Conservation (phyloP, 768 basidiomycete species). For the Favolaschia claudopus region DNA sequence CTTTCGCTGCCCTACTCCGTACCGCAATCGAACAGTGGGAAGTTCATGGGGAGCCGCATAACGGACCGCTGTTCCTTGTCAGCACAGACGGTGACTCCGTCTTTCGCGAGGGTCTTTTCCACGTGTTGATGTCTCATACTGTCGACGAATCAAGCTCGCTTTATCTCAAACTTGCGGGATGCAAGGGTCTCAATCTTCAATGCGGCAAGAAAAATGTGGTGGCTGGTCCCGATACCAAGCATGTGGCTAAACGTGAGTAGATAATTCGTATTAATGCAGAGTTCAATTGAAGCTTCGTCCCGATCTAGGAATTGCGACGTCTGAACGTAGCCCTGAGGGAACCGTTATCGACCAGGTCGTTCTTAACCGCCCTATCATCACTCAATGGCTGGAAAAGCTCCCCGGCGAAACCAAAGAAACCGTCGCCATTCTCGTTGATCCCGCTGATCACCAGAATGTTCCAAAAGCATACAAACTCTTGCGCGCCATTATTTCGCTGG, state of each 20-base stretch:
- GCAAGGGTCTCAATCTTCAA: slow-evolving; percentile 24
- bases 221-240: background rate
- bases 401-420: background rate
- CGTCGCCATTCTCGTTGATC: background rate
- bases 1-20: background rate
- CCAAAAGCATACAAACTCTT: slow-evolving; percentile 1
- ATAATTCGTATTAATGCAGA: background rate
- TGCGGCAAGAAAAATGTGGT: slow-evolving; percentile 9
- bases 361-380: background rate
- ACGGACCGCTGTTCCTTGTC: slow-evolving; percentile 17
- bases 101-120: slow-evolving; percentile 6
- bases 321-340: background rate
- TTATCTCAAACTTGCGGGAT: slow-evolving; percentile 1
- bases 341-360: background rate
- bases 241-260: background rate
- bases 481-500: background rate
- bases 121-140: background rate
- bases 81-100: slow-evolving; percentile 23
- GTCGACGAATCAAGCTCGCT: background rate
- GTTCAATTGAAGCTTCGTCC: no score
- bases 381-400: background rate
- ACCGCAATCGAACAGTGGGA: background rate
- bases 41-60: background rate
- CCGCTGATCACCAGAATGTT: slow-evolving; percentile 7
- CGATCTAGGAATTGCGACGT: background rate